phyloP scores from a whole-genome alignment of 257 asterid species.

The Cinchona pubescens region DNA sequence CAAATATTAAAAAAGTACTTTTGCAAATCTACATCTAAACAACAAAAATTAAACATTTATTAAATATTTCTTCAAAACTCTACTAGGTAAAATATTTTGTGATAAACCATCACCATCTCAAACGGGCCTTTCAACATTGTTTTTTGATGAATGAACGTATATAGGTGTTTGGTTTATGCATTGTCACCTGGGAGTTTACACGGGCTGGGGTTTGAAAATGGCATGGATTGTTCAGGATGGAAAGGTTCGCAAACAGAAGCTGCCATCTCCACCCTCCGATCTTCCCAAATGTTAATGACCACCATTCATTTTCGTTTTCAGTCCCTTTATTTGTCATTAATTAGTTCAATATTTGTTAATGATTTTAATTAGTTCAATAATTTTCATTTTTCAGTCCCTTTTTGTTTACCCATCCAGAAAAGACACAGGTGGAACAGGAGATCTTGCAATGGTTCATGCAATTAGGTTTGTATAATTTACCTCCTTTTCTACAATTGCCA shows the following conservation, averaged over 20 bases:
- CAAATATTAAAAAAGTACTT: too few species aligned
- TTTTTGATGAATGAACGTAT: constrained; percentile 1
- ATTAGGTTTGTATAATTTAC: not conserved
- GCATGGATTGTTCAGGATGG: constrained; percentile 69
- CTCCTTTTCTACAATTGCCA: not conserved
- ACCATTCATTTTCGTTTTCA: not conserved
- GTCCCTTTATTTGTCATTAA: not conserved
- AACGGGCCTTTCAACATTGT: too few species aligned
- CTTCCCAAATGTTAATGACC: constrained; percentile 69
- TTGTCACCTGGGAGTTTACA: constrained; percentile 70
- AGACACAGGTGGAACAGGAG: not conserved
- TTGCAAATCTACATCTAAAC: too few species aligned
- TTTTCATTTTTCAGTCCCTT: not conserved
- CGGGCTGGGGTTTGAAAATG: constrained; percentile 77
- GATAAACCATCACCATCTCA: too few species aligned
- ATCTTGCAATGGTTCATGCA: not conserved
- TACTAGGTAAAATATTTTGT: too few species aligned
- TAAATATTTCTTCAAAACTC: too few species aligned
- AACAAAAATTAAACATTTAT: too few species aligned
- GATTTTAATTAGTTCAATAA: too few species aligned
- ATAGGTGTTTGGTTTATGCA: constrained; percentile 75
- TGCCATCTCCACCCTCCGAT: constrained; percentile 68
- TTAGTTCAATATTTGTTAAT: not conserved
- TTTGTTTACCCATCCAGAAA: not conserved
- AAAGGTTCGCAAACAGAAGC: constrained; percentile 45